phyloP scores from a whole-genome alignment of 768 basidiomycete species.

The Lactifluus pinguis region DNA sequence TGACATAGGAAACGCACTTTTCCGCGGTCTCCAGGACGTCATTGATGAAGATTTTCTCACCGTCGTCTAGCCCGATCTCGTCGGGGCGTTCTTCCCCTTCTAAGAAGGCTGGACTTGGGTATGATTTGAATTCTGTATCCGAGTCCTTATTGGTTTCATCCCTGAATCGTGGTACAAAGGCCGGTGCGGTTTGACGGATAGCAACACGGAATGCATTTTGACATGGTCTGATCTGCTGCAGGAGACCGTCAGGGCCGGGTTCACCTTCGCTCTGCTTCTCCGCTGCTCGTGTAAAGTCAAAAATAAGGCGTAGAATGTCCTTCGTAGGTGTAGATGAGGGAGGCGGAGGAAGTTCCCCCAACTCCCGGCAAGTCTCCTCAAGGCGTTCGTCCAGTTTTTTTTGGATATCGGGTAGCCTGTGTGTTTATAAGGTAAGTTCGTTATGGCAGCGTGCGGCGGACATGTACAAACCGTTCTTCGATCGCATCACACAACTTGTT shows the following conservation, averaged over 20 bases:
- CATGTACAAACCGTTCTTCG: slow-evolving; percentile 39
- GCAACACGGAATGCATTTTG: slow-evolving; percentile 1
- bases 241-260: neutral
- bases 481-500: slow-evolving; percentile 54
- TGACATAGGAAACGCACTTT: slow-evolving; percentile 30
- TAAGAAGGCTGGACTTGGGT: slow-evolving; percentile 14
- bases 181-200: slow-evolving; percentile 5
- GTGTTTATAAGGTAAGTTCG: neutral
- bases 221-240: neutral
- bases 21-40: slow-evolving; percentile 41
- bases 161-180: neutral
- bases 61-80: neutral
- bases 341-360: slow-evolving; percentile 35
- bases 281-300: slow-evolving; percentile 33
- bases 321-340: slow-evolving; percentile 48
- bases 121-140: neutral
- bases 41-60: slow-evolving; percentile 36
- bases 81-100: slow-evolving; percentile 18
- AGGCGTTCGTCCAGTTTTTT: slow-evolving; percentile 46
- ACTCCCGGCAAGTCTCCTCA: slow-evolving; percentile 27
- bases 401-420: slow-evolving; percentile 54
- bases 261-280: neutral
- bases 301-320: slow-evolving; percentile 45
- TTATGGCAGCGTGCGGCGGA: too few relatives aligned
- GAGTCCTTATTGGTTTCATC: slow-evolving; percentile 11